A percentile compares a stretch with the other conserved stretches of the same genome.
These are phyloP conservation scores for apple (Malus domestica) DNA, from an alignment of 306 rosid genomes.

Conservation along the genomic window ASM211411v1 NC_041797.1:18329001-18329500, in stretches of 20 bases:
- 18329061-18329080: not conserved
- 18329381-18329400: not conserved
- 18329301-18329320: not conserved
- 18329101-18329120: not conserved
- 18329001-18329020: not conserved
- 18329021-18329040: not conserved
- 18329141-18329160: not conserved
- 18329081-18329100: not conserved
- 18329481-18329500: not conserved
- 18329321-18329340: not conserved
- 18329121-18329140: not conserved
- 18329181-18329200: not conserved
- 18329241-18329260: not conserved
- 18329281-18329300: not conserved
- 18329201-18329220: not conserved
- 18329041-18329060: not conserved
- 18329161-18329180: not conserved
- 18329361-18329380: not conserved
- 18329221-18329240: not conserved
- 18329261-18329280: not conserved
- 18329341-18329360: not conserved
- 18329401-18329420: not conserved
- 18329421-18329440: not conserved
- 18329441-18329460: not conserved
- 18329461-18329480: not conserved